Evolutionary conservation across 768 basidiomycete genomes (phyloP), one percentile per base, ranked within the genome.

Genomic region (Naganishia onofrii): DNA sequence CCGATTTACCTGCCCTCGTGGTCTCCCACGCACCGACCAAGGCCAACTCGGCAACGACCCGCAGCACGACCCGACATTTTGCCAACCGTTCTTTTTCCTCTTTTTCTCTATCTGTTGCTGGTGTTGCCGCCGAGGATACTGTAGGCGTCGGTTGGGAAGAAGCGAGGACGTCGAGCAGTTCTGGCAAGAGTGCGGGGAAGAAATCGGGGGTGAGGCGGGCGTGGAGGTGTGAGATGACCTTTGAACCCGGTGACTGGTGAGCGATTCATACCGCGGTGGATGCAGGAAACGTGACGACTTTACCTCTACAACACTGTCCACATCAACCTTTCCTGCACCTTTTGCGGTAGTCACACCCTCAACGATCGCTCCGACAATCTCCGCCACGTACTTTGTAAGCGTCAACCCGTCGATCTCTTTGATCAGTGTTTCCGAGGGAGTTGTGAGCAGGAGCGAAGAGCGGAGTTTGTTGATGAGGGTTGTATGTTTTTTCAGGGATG

Each of bases 371-470:
- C 88, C 87, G 0, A 90, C 91, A 72, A 97, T 89, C 82, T 99
- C 96, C 77, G 96, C 94, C 57, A 94, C 85, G 79, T 99, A 98
- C 82, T 96, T 98, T 83, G 93, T 93, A 68, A 99, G 84, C 1
- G 92, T 88, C 67, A 99, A 85, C 0, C 89, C 85, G 72, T 93
- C 89, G 73, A 96, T 88, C 76, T 99, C 96, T 81, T 93, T 97
- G 74, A 96, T 82, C 70, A 95, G 88, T 76, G 91, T 89, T 75
- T 93, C 92, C 13, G 79, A 68, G 0, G 80, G 79, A 10, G 79
- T 76, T 13, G 78, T 72, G 32, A 82, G 77, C 76, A 98, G 77
- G 76, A 98, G 85, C 21, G 92, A 91, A 77, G 90, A 91, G 55
- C 90, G 88, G 75, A 97, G 89, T 54, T 91, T 89, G 81, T 95